These are phyloP conservation scores for Bathelium albidoporum DNA, from an alignment of 495 filamentous ascomycete genomes.

Conservation along the genomic window DNA sequence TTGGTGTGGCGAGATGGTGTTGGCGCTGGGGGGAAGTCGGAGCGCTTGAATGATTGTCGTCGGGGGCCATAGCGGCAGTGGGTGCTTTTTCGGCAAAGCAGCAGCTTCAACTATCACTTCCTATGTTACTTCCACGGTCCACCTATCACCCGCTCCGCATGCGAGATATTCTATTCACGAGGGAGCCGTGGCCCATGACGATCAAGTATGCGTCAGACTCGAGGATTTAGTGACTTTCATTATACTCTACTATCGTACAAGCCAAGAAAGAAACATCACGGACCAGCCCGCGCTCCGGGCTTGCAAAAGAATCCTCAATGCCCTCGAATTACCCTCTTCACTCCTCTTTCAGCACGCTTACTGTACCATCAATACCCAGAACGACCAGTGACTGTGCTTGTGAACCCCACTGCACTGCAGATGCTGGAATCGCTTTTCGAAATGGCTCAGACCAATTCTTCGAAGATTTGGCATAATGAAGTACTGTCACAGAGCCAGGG, in stretches of 20 bases:
- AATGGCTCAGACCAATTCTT: constrained; percentile 88
- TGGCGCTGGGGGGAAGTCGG: not conserved
- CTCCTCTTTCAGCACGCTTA: constrained; percentile 48
- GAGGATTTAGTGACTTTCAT: too few species aligned
- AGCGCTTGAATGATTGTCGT: not conserved
- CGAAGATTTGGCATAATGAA: constrained; percentile 69
- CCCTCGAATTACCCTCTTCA: not conserved
- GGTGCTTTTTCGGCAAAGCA: too few species aligned
- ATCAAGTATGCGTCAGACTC: too few species aligned
- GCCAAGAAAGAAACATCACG: not conserved
- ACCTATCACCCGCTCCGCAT: too few species aligned
- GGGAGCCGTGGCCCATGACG: too few species aligned
- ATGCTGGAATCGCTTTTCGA: constrained; percentile 59
- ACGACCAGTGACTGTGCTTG: constrained; percentile 63
- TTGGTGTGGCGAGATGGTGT: not conserved
- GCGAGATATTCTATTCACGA: too few species aligned
- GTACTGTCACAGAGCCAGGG: constrained; percentile 69
- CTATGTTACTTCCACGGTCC: too few species aligned
- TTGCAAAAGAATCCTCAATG: not conserved
- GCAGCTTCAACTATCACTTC: too few species aligned
- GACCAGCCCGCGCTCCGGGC: not conserved
- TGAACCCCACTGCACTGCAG: constrained; percentile 66
- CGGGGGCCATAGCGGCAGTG: not conserved
- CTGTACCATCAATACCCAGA: constrained; percentile 60
- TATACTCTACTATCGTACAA: not conserved